phyloP scores from a whole-genome alignment of 164 flowering plant genomes.

The Vitis labrusca region DNA sequence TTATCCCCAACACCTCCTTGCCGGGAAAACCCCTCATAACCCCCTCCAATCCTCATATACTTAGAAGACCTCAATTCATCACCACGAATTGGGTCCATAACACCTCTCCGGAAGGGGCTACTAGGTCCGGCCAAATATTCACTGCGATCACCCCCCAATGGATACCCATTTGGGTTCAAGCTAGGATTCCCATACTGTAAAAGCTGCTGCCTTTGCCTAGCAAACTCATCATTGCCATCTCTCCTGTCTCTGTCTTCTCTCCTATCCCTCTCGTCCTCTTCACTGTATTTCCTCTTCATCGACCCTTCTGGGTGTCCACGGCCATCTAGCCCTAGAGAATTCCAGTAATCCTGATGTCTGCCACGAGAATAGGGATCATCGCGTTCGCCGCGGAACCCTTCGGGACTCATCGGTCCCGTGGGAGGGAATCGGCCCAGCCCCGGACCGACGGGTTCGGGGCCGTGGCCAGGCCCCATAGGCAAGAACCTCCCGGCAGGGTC shows the following conservation, averaged over 20 bases:
- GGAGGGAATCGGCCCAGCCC: slow-evolving; percentile 4
- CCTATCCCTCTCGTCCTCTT: slow-evolving; percentile 39
- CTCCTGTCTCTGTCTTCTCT: slow-evolving; percentile 11
- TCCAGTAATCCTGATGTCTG: slow-evolving; percentile 51
- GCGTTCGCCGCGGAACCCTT: slow-evolving; percentile 24
- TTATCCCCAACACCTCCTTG: slow-evolving; percentile 10
- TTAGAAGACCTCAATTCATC: slow-evolving; percentile 56
- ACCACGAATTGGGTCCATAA: slow-evolving; percentile 2
- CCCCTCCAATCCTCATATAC: slow-evolving; percentile 45
- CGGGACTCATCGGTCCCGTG: slow-evolving; percentile 7
- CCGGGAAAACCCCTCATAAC: slow-evolving; percentile 16
- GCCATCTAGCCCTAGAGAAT: slow-evolving; percentile 45
- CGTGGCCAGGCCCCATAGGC: slow-evolving; percentile 20
- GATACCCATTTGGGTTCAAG: slow-evolving; percentile 16
- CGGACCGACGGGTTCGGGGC: slow-evolving; percentile 9
- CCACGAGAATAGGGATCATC: slow-evolving; percentile 21
- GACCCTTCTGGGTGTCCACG: slow-evolving; percentile 31
- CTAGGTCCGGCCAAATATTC: slow-evolving; percentile 32
- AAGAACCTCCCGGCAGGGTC: slow-evolving; percentile 27
- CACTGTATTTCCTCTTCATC: slow-evolving; percentile 65
- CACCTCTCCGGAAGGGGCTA: slow-evolving; percentile 27
- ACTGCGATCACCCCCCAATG: slow-evolving; percentile 24
- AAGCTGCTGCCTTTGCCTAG: slow-evolving; percentile 57
- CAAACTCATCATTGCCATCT: slow-evolving; percentile 36
- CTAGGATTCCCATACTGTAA: slow-evolving; percentile 51